Conservation (phyloP, 768 basidiomycete species). For the Xerocomellus amylosporus region DNA sequence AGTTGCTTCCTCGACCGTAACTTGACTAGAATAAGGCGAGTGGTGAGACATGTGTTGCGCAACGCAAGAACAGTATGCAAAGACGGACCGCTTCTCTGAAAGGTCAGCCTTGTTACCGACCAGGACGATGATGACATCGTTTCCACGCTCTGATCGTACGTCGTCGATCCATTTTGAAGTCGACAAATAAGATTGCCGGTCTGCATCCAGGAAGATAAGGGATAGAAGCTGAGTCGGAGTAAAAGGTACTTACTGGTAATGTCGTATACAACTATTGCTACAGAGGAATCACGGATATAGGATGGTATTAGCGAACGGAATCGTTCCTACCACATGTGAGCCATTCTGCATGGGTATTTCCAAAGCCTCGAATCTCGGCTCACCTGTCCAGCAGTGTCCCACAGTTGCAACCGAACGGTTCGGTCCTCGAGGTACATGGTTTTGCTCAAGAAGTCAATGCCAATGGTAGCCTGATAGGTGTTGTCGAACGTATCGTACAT, state of each 20-base stretch:
- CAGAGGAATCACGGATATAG: slow-evolving; percentile 98
- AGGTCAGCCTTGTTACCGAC: slow-evolving; percentile 99
- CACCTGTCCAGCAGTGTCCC: slow-evolving; percentile 98
- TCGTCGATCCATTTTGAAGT: slow-evolving; percentile 99
- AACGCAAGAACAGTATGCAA: background rate
- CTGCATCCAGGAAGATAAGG: slow-evolving; percentile 39
- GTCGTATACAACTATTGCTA: slow-evolving; percentile 98
- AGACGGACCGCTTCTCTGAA: slow-evolving; percentile 90
- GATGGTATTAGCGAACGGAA: slow-evolving; percentile 97
- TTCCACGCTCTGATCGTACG: slow-evolving; percentile 93
- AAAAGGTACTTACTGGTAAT: slow-evolving; percentile 78
- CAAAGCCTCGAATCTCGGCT: slow-evolving; percentile 13
- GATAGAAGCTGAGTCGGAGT: slow-evolving; percentile 1
- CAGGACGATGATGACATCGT: slow-evolving; percentile 96
- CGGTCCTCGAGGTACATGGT: slow-evolving; percentile 99
- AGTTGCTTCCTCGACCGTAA: slow-evolving; percentile 97
- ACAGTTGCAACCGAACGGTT: slow-evolving; percentile 94
- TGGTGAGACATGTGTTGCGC: slow-evolving; percentile 2
- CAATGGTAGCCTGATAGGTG: slow-evolving; percentile 96
- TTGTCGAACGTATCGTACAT: slow-evolving; percentile 99
- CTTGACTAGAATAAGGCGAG: slow-evolving; percentile 64
- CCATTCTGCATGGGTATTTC: slow-evolving; percentile 1
- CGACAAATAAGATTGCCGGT: slow-evolving; percentile 96
- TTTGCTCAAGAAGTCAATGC: slow-evolving; percentile 99
- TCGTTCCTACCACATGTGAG: slow-evolving; percentile 63